Evolutionary conservation across 164 flowering plant genomes (phyloP).

Genomic region (Annona squamosa): DNA sequence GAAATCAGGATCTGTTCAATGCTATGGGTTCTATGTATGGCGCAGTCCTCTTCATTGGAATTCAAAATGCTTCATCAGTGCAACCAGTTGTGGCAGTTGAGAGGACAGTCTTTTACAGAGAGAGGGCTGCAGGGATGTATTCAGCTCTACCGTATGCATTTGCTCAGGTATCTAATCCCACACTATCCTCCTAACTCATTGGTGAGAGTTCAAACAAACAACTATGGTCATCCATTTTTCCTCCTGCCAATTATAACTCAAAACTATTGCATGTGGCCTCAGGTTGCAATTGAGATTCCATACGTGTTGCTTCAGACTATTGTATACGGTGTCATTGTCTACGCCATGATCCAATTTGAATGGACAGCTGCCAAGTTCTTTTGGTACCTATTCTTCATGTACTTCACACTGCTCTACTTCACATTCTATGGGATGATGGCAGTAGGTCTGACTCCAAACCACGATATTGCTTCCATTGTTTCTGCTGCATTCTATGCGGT

Average conservation of each 20-base stretch:
- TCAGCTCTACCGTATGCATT: slow-evolving; percentile 53
- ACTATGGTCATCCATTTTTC: background rate
- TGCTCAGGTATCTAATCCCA: slow-evolving; percentile 29
- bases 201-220: background rate
- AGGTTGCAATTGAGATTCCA: slow-evolving; percentile 14
- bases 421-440: slow-evolving; percentile 25
- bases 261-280: background rate
- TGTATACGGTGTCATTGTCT: slow-evolving; percentile 8
- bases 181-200: background rate
- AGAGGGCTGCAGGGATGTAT: slow-evolving; percentile 53
- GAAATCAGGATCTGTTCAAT: slow-evolving; percentile 29
- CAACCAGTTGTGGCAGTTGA: slow-evolving; percentile 49
- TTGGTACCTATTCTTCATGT: slow-evolving; percentile 23
- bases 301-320: slow-evolving; percentile 11
- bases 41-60: slow-evolving; percentile 40
- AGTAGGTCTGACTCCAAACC: slow-evolving; percentile 20
- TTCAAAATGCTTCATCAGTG: slow-evolving; percentile 41
- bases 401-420: slow-evolving; percentile 20
- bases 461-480: slow-evolving; percentile 22
- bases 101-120: slow-evolving; percentile 48
- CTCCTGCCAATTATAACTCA: background rate
- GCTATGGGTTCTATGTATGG: slow-evolving; percentile 51
- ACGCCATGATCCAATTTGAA: slow-evolving; percentile 24
- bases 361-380: slow-evolving; percentile 24
- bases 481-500: slow-evolving; percentile 19